A percentile compares a stretch with the other conserved stretches of the same genome.
Conservation (phyloP, 2,329 filamentous ascomycete genomes). For the Magnaporthiopsis rhizophila region DNA sequence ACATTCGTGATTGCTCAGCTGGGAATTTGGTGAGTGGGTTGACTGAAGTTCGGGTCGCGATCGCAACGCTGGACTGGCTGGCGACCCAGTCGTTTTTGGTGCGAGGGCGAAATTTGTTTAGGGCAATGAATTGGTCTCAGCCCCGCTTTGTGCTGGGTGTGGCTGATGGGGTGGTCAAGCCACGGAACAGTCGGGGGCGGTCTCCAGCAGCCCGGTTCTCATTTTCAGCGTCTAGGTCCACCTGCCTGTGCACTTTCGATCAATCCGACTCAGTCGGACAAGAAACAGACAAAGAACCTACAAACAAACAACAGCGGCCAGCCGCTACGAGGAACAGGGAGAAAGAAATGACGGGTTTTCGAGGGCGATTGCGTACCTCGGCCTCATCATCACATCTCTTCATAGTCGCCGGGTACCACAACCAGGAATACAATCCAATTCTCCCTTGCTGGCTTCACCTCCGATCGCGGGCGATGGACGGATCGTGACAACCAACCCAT, state of each 20-base stretch:
- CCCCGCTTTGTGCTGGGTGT: neutral
- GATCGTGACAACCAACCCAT: neutral
- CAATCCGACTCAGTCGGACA: no score
- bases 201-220: no score
- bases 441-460: neutral
- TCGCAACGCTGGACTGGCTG: neutral
- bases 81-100: neutral
- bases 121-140: neutral
- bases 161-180: neutral
- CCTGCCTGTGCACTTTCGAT: no score
- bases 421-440: neutral
- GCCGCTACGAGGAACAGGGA: no score
- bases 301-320: no score
- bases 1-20: slow-evolving; percentile 1
- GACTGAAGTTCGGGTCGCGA: neutral
- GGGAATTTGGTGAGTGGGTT: slow-evolving; percentile 1
- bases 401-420: neutral
- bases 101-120: slow-evolving; percentile 4
- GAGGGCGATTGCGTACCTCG: neutral
- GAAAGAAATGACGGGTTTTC: no score
- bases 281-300: no score
- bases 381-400: neutral
- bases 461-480: neutral
- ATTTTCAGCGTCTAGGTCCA: no score
- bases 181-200: neutral